These are phyloP conservation scores for Tripidium arundinaceum DNA, from an alignment of 202 grass and related monocot genomes.

Conservation along the genomic window DNA sequence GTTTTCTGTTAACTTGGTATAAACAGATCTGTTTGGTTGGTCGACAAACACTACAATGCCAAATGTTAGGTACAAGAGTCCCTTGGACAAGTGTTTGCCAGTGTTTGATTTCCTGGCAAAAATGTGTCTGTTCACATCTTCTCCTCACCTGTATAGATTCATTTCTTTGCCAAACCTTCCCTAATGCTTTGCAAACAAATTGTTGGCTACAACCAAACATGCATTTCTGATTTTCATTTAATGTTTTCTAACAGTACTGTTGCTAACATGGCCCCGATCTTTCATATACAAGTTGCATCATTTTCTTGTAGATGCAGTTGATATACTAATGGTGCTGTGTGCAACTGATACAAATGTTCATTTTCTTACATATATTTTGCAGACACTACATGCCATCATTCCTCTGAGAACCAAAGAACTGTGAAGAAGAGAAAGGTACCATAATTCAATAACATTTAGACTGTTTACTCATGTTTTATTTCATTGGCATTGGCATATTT, in stretches of 20 bases:
- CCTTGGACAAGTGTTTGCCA: not conserved
- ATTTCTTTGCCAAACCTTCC: not conserved
- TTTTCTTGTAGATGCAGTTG: conserved; percentile 10
- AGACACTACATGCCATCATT: conserved; percentile 39
- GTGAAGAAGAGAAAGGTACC: conserved; percentile 78
- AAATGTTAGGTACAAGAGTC: not conserved
- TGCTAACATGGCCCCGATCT: not conserved
- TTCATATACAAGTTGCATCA: not conserved
- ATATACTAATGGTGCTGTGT: conserved; percentile 8
- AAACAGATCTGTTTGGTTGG: not conserved
- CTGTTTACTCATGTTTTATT: not conserved
- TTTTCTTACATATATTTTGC: conserved; percentile 39
- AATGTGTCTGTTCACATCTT: not conserved
- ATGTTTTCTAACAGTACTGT: conserved; percentile 11
- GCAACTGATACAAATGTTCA: conserved; percentile 29
- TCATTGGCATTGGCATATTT: not conserved
- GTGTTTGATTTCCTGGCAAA: not conserved
- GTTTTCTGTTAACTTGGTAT: conserved; percentile 1
- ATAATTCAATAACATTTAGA: not conserved
- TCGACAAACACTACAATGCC: not conserved
- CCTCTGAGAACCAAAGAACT: conserved; percentile 39
- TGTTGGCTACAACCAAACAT: not conserved
- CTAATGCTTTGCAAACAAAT: not conserved
- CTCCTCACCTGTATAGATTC: not conserved
- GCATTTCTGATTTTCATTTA: not conserved